Base-by-base conservation (phyloP, 805 yeast species). In the Lipomyces chichibuensis region DNA sequence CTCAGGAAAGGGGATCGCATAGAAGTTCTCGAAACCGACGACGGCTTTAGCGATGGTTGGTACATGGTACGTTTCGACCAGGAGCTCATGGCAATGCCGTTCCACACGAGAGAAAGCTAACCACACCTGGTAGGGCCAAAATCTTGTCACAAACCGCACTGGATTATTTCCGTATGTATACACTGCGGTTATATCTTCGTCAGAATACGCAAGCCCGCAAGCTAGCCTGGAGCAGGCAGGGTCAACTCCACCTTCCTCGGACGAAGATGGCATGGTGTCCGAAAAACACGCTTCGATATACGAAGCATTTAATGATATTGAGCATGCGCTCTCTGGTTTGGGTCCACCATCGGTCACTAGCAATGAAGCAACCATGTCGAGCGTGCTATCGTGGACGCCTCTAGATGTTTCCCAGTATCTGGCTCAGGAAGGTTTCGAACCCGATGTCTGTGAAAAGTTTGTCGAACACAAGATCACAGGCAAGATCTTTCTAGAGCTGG, bases 31-130 rank as follows among this genome's bases (percentile, higher is more conserved):
- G 91, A 96, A 56, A 97, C 92, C 78, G 99, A 95, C 78, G 85
- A 88, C 69, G 97, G 91, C 75, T 95, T 90, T 77, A 90, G 91
- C 73, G 98, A 95, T 78, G 98, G 98, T 20, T 95, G 99, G 99
- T 95, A 89, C 89, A 91, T 66, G 82, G 80, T 67, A 65, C 29
- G 73, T 64, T 23, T n/a, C n/a, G n/a, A 13, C 32, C 2, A n/a
- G 13, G 49, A n/a, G 58, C 39, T 20, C 59, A 27, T 51, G 35
- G 51, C 25, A 32, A 37, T 53, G 59, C 52, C 39, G 25, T 67
- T 61, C 35, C 57, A 51, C 35, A 57, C 39, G 32, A 1, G 20
- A 59, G 17, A 33, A 33, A 37, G 20, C 59, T 29, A 14, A 13
- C 43, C 29, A 20, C 27, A 8, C 17, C 29, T 37, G 54, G 20